Evolutionary conservation across 805 yeast species (phyloP), one percentile per base, ranked within the genome.

Genomic region (Cyberlindnera mrakii): DNA sequence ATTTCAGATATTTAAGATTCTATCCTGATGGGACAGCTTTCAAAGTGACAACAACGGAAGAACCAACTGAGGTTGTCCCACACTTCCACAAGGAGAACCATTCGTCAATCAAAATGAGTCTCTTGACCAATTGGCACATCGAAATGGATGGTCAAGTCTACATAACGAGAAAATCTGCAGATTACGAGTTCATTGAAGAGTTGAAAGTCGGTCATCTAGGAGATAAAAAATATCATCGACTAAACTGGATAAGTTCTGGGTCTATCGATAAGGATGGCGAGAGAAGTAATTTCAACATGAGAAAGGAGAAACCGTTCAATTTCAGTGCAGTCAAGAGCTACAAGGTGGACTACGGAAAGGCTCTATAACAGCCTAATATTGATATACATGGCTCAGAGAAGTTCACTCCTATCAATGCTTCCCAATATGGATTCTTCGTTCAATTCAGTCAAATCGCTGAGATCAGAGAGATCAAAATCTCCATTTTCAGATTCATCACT

Each of bases 1-100:
- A 91, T 58, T 91, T 87, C 59, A 68, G 99, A 49, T 93, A 89
- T 60, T 63, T 82, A 30, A 70, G 97, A 48, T 89, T 91, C 56
- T 85, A 73, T 58, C 81, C 82, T 0, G 84, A 85, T 55, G 97
- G 98, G 0, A 66, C 74, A 1, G 83, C 87, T 46, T 64, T 85
- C 35, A 77, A 84, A 56, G 71, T 85, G 25, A 71, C 87, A 23
- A 77, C 95, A 0, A 74, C 83, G 3, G 70, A 78, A 42, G 91
- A 85, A 53, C 98, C 98, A 0, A 59, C 62, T 2, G 60, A 65
- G 35, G 80, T 89, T 1, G 81, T 90, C 3, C 82, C 82, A 3
- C 66, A 65, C 41, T 70, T 85, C 40, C 57, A 58, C 52, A 64
- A 41, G 46, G 57, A 44, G 52, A 54, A 47, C 65, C 64, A 4